Percentiles rank a stretch among this genome's conserved stretches.
phyloP scores from a whole-genome alignment of 2,329 filamentous ascomycete genomes.

The Penicillium digitatum region DNA sequence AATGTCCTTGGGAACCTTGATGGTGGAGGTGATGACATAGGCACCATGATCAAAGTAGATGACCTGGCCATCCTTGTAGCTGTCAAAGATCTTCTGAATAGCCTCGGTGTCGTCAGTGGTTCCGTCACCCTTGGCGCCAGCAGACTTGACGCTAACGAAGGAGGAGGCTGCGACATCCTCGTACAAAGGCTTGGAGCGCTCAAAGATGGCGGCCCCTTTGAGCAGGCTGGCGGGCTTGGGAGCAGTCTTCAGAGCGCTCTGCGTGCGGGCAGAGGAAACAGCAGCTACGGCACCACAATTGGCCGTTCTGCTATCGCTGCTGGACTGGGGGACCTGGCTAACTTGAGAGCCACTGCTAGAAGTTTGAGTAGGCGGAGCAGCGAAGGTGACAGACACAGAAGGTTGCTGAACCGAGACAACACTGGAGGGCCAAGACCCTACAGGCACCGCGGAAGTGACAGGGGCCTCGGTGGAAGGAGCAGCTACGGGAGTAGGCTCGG shows the following conservation, averaged over 20 bases:
- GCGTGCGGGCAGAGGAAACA: conserved; percentile 47
- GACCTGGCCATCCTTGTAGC: conserved; percentile 56
- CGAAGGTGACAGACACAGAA: conserved; percentile 5
- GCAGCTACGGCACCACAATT: conserved; percentile 29
- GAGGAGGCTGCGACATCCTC: conserved; percentile 59
- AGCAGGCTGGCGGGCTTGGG: conserved; percentile 66
- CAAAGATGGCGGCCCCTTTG: conserved; percentile 65
- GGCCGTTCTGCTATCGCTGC: conserved; percentile 14
- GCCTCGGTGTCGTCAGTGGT: conserved; percentile 79
- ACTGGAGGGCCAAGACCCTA: not conserved
- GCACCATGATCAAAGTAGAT: conserved; percentile 63
- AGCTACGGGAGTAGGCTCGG: conserved; percentile 6
- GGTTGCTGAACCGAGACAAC: not conserved
- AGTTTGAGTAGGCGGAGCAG: conserved; percentile 7
- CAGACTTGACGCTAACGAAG: conserved; percentile 78
- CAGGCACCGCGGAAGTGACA: conserved; percentile 4
- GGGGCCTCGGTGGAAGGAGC: conserved; percentile 8
- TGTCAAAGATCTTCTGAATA: conserved; percentile 74
- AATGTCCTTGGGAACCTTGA: conserved; percentile 66
- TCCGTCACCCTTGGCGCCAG: conserved; percentile 84
- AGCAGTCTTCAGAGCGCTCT: conserved; percentile 55
- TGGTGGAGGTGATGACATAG: conserved; percentile 58
- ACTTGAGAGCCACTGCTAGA: conserved; percentile 10
- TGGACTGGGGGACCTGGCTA: conserved; percentile 6
- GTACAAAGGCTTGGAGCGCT: conserved; percentile 87